Base-by-base conservation (phyloP, 176 grass and related monocot genomes). In the Eleusine indica region DNA sequence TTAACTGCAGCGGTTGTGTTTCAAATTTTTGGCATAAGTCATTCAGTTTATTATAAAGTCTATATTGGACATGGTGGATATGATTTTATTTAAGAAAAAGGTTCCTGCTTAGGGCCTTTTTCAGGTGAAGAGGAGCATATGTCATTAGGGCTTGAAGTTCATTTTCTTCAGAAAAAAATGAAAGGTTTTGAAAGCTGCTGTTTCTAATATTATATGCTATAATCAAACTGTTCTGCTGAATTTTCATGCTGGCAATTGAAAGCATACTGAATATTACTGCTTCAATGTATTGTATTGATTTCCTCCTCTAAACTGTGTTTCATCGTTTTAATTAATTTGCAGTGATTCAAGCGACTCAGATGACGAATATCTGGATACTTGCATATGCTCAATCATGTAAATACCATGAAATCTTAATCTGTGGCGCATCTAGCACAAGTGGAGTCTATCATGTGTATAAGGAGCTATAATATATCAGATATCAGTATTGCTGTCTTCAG, bases 311-410 rank as follows among this genome's bases (percentile, higher is more conserved):
- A 66, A 87, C 17, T 13, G 15, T 14, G 15, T 1, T 9, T 10
- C 46, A 60, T 83, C 3, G 30, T 82, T n/a, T n/a, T 46, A 54
- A 21, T 69, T 64, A 73, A 28, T 65, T 74, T 94, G 64, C 89
- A 94, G 92, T 62, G 92, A 94, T 68, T 73, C 89, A 9, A 91
- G 89, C n/a, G 92, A 94, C 74, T 91, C 92, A 2, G 92, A 94
- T 73, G 92, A 94, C 58, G 92, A 94, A 52, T 94, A 91, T 58
- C 42, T 94, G 80, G 92, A 94, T 84, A 91, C 92, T 81, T 94
- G 92, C 86, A 84, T 94, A 76, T 94, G 92, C 47, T 84, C 85
- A 72, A 19, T 94, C 73, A 94, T 94, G 92, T 94, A 91, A 94
- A 84, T 90, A 90, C 19, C 3, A 11, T 9, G 61, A 41, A 37